Evolutionary conservation across 306 rosid species (phyloP).

Genomic region (Quercus agrifolia): DNA sequence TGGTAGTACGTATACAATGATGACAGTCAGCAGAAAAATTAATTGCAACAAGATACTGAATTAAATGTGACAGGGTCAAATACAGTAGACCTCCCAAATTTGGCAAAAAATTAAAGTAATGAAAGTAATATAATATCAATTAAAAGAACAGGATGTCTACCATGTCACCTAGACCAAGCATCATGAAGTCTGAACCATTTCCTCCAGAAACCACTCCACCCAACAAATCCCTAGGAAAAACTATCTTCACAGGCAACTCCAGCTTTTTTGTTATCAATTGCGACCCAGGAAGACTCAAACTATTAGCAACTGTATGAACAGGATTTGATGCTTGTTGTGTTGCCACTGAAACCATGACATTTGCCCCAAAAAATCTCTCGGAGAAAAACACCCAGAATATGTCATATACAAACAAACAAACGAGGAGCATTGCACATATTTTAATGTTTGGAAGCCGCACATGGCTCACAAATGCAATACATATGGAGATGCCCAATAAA

Average conservation of each 20-base stretch:
- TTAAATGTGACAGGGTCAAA: constrained; percentile 6
- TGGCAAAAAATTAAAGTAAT: not conserved
- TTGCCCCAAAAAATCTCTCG: constrained; percentile 92
- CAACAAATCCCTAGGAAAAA: constrained; percentile 87
- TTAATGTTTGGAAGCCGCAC: constrained; percentile 95
- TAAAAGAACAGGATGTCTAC: constrained; percentile 41
- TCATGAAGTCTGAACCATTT: constrained; percentile 84
- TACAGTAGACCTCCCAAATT: not conserved
- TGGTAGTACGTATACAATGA: not conserved
- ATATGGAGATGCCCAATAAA: constrained; percentile 88
- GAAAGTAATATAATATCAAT: not conserved
- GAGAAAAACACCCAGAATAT: constrained; percentile 99
- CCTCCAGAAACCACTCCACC: constrained; percentile 74
- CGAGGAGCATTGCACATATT: constrained; percentile 92
- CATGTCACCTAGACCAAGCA: constrained; percentile 99
- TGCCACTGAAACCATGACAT: constrained; percentile 99
- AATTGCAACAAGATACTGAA: constrained; percentile 9
- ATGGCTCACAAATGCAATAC: constrained; percentile 96
- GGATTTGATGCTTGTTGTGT: constrained; percentile 96
- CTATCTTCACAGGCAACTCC: constrained; percentile 97
- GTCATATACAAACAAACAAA: constrained; percentile 84
- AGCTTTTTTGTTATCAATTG: constrained; percentile 90
- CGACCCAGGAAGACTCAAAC: constrained; percentile 93
- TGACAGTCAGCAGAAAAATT: not conserved
- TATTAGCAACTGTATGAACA: constrained; percentile 93